These are phyloP conservation scores for Carpinus fangiana DNA, from an alignment of 306 rosid species.

Conservation along the genomic window DNA sequence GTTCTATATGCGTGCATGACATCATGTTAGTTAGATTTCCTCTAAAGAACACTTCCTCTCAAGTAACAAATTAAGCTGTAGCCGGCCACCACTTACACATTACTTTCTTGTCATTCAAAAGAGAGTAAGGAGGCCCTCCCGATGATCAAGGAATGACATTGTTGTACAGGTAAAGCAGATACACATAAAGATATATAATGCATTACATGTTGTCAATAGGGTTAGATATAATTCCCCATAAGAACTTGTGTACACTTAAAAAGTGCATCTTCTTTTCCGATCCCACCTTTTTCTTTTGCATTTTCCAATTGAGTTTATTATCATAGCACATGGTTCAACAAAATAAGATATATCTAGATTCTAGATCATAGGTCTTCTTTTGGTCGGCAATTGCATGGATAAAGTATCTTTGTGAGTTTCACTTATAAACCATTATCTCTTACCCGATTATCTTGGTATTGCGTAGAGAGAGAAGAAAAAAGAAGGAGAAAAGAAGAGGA, in stretches of 20 bases:
- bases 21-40: constrained; percentile 37
- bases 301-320: not conserved
- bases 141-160: constrained; percentile 8
- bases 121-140: constrained; percentile 25
- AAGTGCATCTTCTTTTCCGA: constrained; percentile 22
- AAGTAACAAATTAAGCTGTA: constrained; percentile 33
- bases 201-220: constrained; percentile 30
- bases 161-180: not conserved
- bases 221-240: not conserved
- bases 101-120: constrained; percentile 9
- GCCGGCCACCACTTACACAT: not conserved
- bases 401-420: no score
- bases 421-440: no score
- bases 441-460: no score
- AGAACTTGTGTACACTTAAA: constrained; percentile 6
- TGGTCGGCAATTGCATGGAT: no score
- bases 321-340: not conserved
- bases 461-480: no score
- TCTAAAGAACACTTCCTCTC: constrained; percentile 6
- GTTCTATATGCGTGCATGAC: constrained; percentile 43
- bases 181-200: not conserved
- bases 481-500: no score
- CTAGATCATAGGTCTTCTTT: no score
- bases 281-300: not conserved
- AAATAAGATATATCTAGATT: no score